These are phyloP conservation scores for Leonotis leonurus DNA, from an alignment of 257 asterid genomes.

Conservation along the genomic window DNA sequence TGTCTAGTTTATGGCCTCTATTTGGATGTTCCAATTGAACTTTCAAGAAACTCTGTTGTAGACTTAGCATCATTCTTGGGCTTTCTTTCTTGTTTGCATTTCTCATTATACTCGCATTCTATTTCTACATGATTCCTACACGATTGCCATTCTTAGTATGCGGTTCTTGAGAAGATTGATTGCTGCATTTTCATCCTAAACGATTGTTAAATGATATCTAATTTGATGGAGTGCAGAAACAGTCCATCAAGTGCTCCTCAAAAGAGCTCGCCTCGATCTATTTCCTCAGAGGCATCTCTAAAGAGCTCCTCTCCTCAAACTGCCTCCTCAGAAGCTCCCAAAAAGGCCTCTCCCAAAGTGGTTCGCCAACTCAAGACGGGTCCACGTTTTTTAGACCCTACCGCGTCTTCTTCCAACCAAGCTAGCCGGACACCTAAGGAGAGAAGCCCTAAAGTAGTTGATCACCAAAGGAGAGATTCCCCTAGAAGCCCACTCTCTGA, in stretches of 20 bases:
- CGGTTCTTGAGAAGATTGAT: not conserved
- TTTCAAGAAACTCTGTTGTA: not conserved
- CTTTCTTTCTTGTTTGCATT: not conserved
- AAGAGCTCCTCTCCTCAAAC: conserved; percentile 39
- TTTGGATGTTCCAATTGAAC: not conserved
- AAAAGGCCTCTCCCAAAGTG: conserved; percentile 55
- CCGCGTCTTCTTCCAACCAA: conserved; percentile 50
- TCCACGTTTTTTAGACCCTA: conserved; percentile 45
- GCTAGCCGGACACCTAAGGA: conserved; percentile 46
- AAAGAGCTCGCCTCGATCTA: conserved; percentile 39
- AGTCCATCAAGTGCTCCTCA: conserved; percentile 34
- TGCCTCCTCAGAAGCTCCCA: conserved; percentile 30
- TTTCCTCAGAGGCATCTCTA: conserved; percentile 27
- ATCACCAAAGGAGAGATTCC: conserved; percentile 42
- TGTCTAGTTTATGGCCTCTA: not conserved
- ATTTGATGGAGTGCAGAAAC: conserved; percentile 33
- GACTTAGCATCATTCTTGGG: not conserved
- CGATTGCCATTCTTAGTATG: not conserved
- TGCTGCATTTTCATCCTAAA: not conserved
- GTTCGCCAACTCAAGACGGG: conserved; percentile 67
- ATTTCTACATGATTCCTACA: not conserved
- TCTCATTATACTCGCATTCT: not conserved
- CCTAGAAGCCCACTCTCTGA: conserved; percentile 57
- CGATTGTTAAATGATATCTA: not conserved
- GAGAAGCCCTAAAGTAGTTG: conserved; percentile 50